A percentile compares a stretch with the other conserved stretches of the same genome.
Evolutionary conservation across 73 alveolate genomes (phyloP).

Genomic region (Breviolum minutum): DNA sequence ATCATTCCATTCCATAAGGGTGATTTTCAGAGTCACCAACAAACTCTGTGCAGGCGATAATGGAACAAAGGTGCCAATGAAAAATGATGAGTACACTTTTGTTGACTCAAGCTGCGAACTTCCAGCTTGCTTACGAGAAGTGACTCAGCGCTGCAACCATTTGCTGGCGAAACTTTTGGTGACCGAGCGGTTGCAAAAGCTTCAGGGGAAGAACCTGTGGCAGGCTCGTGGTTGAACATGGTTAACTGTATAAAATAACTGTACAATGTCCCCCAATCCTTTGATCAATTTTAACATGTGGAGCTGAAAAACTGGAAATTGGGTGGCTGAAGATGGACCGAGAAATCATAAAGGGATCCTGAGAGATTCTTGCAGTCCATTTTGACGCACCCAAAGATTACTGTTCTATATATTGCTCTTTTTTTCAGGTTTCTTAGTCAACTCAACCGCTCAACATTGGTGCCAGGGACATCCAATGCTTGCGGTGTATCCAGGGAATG

Average conservation of each 20-base stretch:
- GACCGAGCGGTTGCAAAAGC: neutral
- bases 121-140: neutral
- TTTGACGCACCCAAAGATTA: too few species aligned
- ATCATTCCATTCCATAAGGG: too few species aligned
- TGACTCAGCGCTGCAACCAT: constrained; percentile 57
- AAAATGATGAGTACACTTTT: constrained; percentile 78
- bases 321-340: neutral
- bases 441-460: too few species aligned
- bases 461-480: constrained; percentile 81
- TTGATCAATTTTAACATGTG: too few species aligned
- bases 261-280: too few species aligned
- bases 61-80: constrained; percentile 40
- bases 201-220: constrained; percentile 49
- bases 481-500: constrained; percentile 76
- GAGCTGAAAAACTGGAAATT: neutral
- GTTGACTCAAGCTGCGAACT: neutral
- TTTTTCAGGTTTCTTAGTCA: too few species aligned
- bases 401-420: too few species aligned
- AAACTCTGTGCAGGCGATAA: too few species aligned
- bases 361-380: too few species aligned
- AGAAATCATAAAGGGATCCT: too few species aligned
- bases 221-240: neutral
- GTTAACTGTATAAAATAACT: too few species aligned
- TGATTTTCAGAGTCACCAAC: too few species aligned
- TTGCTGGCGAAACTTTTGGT: constrained; percentile 66